Conservation (phyloP, 2,329 filamentous ascomycete genomes). For the Aureobasidium mangrovei region DNA sequence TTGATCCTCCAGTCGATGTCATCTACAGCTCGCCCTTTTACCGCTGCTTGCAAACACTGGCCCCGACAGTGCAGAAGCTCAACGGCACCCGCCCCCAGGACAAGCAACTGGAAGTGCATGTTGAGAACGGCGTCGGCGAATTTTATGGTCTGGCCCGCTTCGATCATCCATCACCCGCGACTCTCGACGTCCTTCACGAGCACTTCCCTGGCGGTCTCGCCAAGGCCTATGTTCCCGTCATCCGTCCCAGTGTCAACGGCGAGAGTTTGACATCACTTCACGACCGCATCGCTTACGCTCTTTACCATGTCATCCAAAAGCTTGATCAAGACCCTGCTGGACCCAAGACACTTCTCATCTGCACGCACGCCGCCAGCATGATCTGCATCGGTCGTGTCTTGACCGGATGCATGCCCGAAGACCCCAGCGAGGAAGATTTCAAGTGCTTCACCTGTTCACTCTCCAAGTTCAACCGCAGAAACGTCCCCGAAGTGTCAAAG, state of each 20-base stretch:
- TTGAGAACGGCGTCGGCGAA: conserved; percentile 52
- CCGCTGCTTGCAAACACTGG: conserved; percentile 75
- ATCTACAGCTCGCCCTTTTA: conserved; percentile 85
- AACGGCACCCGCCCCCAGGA: conserved; percentile 18
- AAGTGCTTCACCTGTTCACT: conserved; percentile 74
- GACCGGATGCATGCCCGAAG: conserved; percentile 66
- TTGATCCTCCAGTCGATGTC: conserved; percentile 60
- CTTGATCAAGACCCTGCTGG: conserved; percentile 60
- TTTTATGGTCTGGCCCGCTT: conserved; percentile 88
- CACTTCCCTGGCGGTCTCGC: conserved; percentile 59
- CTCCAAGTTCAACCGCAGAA: conserved; percentile 54
- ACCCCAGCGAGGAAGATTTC: conserved; percentile 69
- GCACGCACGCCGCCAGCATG: conserved; percentile 80
- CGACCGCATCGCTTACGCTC: conserved; percentile 62
- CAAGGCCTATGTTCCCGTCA: conserved; percentile 41
- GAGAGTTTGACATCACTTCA: conserved; percentile 76
- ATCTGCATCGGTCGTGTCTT: conserved; percentile 78
- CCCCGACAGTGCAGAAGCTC: conserved; percentile 54
- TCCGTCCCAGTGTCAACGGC: conserved; percentile 62
- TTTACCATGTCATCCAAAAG: conserved; percentile 61
- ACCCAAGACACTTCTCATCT: conserved; percentile 63
- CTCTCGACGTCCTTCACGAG: conserved; percentile 49
- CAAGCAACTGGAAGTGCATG: conserved; percentile 26
- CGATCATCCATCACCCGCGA: conserved; percentile 70
- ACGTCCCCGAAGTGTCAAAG: conserved; percentile 1